phyloP scores from a whole-genome alignment of 768 basidiomycete species.

The Russula sp. region DNA sequence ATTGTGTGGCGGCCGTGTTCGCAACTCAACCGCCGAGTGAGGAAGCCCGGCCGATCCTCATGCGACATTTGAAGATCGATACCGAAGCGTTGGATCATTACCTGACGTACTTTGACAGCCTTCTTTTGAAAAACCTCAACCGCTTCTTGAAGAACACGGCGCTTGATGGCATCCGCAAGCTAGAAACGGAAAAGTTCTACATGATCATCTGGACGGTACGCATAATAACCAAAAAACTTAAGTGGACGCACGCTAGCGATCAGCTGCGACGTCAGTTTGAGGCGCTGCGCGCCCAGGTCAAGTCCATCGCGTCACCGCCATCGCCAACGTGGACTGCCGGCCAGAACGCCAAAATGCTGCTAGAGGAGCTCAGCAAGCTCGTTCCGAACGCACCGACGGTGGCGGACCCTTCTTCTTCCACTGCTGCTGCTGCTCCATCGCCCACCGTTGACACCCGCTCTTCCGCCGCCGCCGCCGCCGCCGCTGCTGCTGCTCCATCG shows the following conservation, averaged over 20 bases:
- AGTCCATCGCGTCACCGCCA: background rate
- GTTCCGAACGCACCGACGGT: background rate
- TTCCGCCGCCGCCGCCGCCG: background rate
- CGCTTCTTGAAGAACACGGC: constrained; percentile 1
- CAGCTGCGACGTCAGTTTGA: background rate
- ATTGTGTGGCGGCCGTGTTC: background rate
- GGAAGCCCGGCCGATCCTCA: background rate
- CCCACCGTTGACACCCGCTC: too few species aligned
- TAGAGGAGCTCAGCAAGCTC: background rate
- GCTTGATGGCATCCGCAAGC: background rate
- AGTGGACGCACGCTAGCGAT: background rate
- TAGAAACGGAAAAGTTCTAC: background rate
- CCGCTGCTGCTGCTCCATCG: too few species aligned
- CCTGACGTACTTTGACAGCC: background rate
- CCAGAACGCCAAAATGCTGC: background rate
- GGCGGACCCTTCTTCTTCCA: too few species aligned
- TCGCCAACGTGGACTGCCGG: background rate
- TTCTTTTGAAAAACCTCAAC: constrained; percentile 3
- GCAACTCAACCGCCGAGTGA: background rate
- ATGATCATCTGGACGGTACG: background rate
- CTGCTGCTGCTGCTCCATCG: too few species aligned
- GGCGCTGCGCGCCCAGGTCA: too few species aligned
- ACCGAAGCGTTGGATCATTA: background rate
- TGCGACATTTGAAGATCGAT: background rate
- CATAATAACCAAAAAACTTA: background rate